Evolutionary conservation across 2,329 filamentous ascomycete genomes (phyloP).

Genomic region (Fusarium nygamai): DNA sequence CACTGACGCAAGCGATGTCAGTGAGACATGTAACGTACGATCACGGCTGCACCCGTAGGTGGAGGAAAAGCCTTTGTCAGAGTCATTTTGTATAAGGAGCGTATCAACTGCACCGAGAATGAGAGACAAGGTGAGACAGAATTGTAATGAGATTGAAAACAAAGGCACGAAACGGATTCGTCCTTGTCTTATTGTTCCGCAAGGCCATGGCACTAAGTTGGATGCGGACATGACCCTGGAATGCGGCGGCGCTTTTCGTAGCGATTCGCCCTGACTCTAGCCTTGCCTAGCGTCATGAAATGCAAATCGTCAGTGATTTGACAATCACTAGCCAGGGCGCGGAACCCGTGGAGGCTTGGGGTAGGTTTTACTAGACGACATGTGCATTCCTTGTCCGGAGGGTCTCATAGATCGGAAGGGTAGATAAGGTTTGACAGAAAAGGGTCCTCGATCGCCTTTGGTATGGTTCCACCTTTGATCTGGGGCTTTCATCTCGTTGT

Average conservation of each 20-base stretch:
- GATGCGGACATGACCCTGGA: slow-evolving; percentile 21
- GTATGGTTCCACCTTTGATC: not conserved
- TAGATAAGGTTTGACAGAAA: slow-evolving; percentile 6
- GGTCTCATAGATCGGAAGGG: not conserved
- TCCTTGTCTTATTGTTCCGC: slow-evolving; percentile 14
- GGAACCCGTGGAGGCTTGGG: not conserved
- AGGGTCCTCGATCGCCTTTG: slow-evolving; percentile 1
- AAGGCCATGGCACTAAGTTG: slow-evolving; percentile 3
- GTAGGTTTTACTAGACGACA: slow-evolving; percentile 10
- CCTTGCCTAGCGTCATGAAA: not conserved
- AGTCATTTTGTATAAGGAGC: slow-evolving; percentile 15
- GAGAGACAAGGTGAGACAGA: slow-evolving; percentile 15
- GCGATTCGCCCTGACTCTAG: slow-evolving; percentile 11
- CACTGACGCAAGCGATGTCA: not conserved
- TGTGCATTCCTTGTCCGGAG: slow-evolving; percentile 13
- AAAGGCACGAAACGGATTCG: slow-evolving; percentile 5
- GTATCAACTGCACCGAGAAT: slow-evolving; percentile 2
- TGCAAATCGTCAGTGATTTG: slow-evolving; percentile 1
- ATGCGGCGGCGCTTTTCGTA: slow-evolving; percentile 15
- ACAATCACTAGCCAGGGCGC: not conserved
- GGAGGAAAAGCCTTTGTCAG: slow-evolving; percentile 22
- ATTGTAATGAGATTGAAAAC: not conserved
- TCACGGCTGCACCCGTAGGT: slow-evolving; percentile 9
- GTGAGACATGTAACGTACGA: slow-evolving; percentile 7
- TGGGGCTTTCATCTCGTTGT: not conserved